phyloP scores from a whole-genome alignment of 2,329 filamentous ascomycete genomes.

The Sporothrix phasma region DNA sequence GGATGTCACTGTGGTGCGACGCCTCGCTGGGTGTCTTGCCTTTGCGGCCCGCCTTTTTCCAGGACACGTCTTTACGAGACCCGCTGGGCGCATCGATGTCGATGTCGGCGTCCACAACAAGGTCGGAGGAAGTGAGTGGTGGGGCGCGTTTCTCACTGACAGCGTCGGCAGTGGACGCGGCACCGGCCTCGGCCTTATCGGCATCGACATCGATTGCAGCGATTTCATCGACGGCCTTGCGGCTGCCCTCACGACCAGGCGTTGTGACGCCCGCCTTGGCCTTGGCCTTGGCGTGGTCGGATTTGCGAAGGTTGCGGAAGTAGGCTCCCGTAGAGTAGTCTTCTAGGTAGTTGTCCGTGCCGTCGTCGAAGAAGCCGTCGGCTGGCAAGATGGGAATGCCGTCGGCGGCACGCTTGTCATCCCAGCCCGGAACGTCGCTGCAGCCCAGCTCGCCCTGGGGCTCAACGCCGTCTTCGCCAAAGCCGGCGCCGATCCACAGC shows the following conservation, averaged over 20 bases:
- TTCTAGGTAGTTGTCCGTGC: conserved; percentile 77
- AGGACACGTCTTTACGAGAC: neutral
- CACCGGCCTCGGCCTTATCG: neutral
- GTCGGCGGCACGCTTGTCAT: conserved; percentile 39
- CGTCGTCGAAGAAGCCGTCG: conserved; percentile 49
- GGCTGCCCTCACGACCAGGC: neutral
- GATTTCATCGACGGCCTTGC: neutral
- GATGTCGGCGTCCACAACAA: neutral
- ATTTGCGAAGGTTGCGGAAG: conserved; percentile 6
- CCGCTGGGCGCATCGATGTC: neutral
- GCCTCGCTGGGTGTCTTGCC: neutral
- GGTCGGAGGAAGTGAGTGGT: neutral
- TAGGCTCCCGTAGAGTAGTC: conserved; percentile 29
- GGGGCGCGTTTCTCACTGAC: neutral
- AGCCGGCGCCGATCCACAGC: conserved; percentile 88
- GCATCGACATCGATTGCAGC: neutral
- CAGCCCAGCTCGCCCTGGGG: conserved; percentile 84
- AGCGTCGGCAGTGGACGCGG: neutral
- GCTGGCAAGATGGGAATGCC: conserved; percentile 31
- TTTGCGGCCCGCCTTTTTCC: neutral
- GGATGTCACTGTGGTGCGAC: conserved; percentile 69
- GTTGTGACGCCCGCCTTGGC: neutral
- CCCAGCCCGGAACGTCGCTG: conserved; percentile 88
- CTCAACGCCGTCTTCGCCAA: conserved; percentile 65
- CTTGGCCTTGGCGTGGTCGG: neutral